Conservation (phyloP, 2,329 filamentous ascomycete species). For the Ambrosiella cleistominuta region DNA sequence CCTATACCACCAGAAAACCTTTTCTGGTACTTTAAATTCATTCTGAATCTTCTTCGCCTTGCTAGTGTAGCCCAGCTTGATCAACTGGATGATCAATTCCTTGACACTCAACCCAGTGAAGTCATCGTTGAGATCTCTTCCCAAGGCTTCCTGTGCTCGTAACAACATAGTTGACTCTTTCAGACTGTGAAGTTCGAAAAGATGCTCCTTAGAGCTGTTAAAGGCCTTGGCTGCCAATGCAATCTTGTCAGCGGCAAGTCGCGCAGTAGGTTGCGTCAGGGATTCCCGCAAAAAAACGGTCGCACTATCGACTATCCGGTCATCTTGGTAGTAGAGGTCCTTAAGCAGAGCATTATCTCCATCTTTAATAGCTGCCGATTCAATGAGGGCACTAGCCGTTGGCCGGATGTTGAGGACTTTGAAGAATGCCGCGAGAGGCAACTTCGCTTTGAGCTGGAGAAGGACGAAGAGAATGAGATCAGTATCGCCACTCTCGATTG, state of each 20-base stretch:
- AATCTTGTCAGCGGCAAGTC: conserved; percentile 66
- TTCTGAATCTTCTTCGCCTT: conserved; percentile 73
- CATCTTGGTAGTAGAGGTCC: conserved; percentile 94
- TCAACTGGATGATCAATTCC: conserved; percentile 78
- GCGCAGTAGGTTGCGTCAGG: conserved; percentile 50
- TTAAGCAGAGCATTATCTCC: conserved; percentile 69
- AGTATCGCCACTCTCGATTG: conserved; percentile 86
- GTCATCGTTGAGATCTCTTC: conserved; percentile 60
- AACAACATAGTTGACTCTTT: conserved; percentile 67
- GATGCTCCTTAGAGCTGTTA: conserved; percentile 62
- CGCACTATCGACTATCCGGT: conserved; percentile 72
- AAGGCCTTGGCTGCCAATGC: conserved; percentile 72
- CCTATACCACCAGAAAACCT: conserved; percentile 72
- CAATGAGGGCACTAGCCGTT: conserved; percentile 73
- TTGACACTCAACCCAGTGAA: conserved; percentile 78
- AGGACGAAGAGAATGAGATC: conserved; percentile 85
- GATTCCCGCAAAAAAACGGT: conserved; percentile 77
- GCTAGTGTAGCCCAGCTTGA: conserved; percentile 64
- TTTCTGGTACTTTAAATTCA: conserved; percentile 87
- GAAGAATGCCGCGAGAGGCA: conserved; percentile 84
- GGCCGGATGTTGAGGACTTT: conserved; percentile 73
- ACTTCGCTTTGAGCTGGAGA: conserved; percentile 71
- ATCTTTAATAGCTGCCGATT: conserved; percentile 55
- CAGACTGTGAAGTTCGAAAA: conserved; percentile 55
- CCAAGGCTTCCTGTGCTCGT: conserved; percentile 71